Percentiles rank a stretch among this genome's conserved stretches.
Evolutionary conservation across 1,284 basidiomycete species (phyloP).

Genomic region (Ustilago loliicola): DNA sequence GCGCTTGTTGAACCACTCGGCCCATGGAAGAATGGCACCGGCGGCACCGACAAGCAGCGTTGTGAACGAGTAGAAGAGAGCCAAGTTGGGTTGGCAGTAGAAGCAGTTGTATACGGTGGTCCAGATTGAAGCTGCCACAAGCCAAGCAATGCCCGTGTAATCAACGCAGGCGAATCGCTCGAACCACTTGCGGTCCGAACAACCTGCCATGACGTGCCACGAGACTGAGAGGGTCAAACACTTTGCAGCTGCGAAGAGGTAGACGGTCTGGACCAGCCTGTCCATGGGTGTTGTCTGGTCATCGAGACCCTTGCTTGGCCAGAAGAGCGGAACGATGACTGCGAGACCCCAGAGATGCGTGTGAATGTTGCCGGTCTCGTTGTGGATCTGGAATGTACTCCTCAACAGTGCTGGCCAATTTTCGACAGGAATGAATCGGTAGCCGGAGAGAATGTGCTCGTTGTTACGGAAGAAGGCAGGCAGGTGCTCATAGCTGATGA

Average conservation of each 20-base stretch:
- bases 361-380: constrained; percentile 70
- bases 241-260: constrained; percentile 68
- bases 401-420: constrained; percentile 59
- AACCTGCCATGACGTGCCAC: constrained; percentile 70
- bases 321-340: constrained; percentile 64
- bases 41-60: constrained; percentile 61
- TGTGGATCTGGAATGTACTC: constrained; percentile 68
- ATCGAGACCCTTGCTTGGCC: constrained; percentile 64
- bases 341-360: constrained; percentile 66
- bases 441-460: constrained; percentile 67
- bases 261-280: constrained; percentile 66
- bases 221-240: constrained; percentile 65
- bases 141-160: constrained; percentile 69
- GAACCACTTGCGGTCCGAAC: constrained; percentile 65
- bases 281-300: constrained; percentile 67
- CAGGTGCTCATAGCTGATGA: constrained; percentile 64
- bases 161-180: constrained; percentile 68
- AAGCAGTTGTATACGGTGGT: constrained; percentile 69
- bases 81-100: constrained; percentile 69
- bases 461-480: constrained; percentile 69
- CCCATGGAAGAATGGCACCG: constrained; percentile 68
- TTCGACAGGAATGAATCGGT: constrained; percentile 67
- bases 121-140: constrained; percentile 67
- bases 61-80: constrained; percentile 63
- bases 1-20: constrained; percentile 67